Percentiles rank a stretch among this genome's conserved stretches.
Evolutionary conservation across 768 basidiomycete species (phyloP).

Genomic region (Exsudoporus frostii): DNA sequence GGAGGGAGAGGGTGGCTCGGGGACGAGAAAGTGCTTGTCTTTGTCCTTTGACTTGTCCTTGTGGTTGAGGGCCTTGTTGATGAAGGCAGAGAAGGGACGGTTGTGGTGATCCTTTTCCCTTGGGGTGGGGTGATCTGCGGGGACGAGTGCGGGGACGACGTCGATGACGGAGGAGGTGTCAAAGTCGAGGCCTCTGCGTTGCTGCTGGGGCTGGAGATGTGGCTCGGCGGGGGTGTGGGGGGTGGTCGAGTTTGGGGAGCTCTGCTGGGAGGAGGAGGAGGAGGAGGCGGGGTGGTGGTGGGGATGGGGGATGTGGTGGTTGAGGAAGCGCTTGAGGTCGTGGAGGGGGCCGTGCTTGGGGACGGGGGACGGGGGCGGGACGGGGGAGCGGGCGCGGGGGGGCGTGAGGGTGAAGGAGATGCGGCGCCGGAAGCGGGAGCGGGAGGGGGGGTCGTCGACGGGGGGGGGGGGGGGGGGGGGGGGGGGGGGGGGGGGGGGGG

Average conservation of each 20-base stretch:
- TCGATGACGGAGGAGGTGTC: slow-evolving; percentile 35
- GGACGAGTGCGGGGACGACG: slow-evolving; percentile 26
- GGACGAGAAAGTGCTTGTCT: slow-evolving; percentile 9
- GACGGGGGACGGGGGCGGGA: background rate
- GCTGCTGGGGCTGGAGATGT: slow-evolving; percentile 34
- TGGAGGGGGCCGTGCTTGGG: slow-evolving; percentile 68
- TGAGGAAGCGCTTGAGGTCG: slow-evolving; percentile 93
- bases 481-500: background rate
- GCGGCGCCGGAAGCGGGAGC: slow-evolving; percentile 28
- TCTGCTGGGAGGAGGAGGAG: slow-evolving; percentile 25
- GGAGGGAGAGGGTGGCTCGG: slow-evolving; percentile 35
- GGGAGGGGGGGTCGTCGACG: slow-evolving; percentile 10
- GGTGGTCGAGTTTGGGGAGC: slow-evolving; percentile 23
- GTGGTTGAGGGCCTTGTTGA: slow-evolving; percentile 35
- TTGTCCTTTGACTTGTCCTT: slow-evolving; percentile 24
- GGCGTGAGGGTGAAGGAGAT: slow-evolving; percentile 26
- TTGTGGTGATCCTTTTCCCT: slow-evolving; percentile 26
- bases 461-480: background rate
- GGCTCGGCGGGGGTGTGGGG: slow-evolving; percentile 31
- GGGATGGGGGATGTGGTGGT: slow-evolving; percentile 78
- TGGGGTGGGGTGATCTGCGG: slow-evolving; percentile 13
- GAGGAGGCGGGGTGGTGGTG: slow-evolving; percentile 26
- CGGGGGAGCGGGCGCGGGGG: slow-evolving; percentile 1
- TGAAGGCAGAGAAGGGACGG: slow-evolving; percentile 31
- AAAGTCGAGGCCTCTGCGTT: slow-evolving; percentile 34